Evolutionary conservation across 2,329 filamentous ascomycete species (phyloP), one percentile per base, ranked within the genome.

Genomic region (Aspergillus pseudonomiae): DNA sequence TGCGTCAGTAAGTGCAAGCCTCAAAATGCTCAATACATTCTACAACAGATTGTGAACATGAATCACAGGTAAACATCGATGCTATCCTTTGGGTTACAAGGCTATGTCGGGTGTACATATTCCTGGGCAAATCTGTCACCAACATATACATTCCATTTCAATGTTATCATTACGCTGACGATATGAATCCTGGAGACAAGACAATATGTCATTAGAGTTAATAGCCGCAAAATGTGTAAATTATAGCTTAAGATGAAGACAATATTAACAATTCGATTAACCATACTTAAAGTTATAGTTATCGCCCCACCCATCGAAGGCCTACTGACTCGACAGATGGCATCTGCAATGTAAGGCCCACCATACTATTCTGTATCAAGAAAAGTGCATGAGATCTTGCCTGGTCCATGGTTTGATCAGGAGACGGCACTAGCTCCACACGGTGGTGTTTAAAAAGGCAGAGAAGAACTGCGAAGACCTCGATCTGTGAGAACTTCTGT

Each of bases 261-360:
- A n/a, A n/a, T n/a, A n/a, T 41, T 41, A 41, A n/a, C 39, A 41
- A 4, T 3, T 2, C 19, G 6, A 41, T 19, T 41, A 41, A n/a
- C 7, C n/a, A n/a, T 36, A 19, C 36, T 19, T 7, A 41, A 4
- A n/a, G 4, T 24, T 21, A n/a, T 43, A 12, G 4, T 30, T 50
- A 50, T 50, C 46, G 46, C 12, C 4, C 14, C 26, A 30, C 24
- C 52, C 52, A 54, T 32, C 30, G 30, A 12, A 54, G 52, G 4
- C 52, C 21, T 19, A 34, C 30, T 3, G 30, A 36, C 28, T 54
- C 52, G 11, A 30, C 19, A n/a, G 11, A 3, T 14, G 46, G 45
- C 46, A 62, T 62, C 24, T 46, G 60, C 48, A 62, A 19, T 1
- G 60, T 62, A 21, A 62, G 41, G n/a, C 32, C 28, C 45, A 62